These are phyloP conservation scores for Brasenia schreberi DNA, from an alignment of 164 flowering plant species.

Conservation along the genomic window DNA sequence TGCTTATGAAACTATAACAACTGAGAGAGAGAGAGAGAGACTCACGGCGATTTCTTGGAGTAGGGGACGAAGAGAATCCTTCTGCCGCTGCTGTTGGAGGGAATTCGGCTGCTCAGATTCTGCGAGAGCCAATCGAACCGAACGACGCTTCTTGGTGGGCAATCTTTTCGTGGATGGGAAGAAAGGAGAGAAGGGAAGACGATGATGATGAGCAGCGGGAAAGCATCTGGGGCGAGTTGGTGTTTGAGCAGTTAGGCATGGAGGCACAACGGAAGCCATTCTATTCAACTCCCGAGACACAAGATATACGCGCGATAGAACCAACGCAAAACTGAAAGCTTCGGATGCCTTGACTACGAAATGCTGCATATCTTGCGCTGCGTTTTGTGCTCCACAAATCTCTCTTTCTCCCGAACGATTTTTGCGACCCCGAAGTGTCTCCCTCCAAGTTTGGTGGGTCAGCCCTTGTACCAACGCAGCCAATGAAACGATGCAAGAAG, in stretches of 20 bases:
- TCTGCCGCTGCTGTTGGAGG: not conserved
- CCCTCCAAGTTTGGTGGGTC: no score
- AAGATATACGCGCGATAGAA: no score
- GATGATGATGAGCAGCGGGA: conserved; percentile 1
- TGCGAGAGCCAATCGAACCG: conserved; percentile 7
- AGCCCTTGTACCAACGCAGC: no score
- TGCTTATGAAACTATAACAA: not conserved
- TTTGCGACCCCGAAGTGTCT: no score
- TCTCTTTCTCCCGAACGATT: not conserved
- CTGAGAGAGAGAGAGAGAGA: not conserved
- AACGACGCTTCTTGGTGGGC: not conserved
- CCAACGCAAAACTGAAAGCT: no score
- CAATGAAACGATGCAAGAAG: no score
- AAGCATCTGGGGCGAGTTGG: not conserved
- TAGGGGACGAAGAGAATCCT: conserved; percentile 2
- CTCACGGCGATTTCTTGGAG: conserved; percentile 13
- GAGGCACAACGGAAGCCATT: not conserved
- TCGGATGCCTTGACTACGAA: not conserved
- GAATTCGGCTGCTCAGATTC: conserved; percentile 10
- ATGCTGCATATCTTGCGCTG: not conserved
- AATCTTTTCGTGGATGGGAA: not conserved
- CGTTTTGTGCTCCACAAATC: not conserved
- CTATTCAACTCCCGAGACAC: not conserved
- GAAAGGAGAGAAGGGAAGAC: conserved; percentile 1
- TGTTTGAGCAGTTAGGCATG: not conserved